Evolutionary conservation across 108 stramenopile genomes (phyloP).

Genomic region (Thalassiosira profunda): DNA sequence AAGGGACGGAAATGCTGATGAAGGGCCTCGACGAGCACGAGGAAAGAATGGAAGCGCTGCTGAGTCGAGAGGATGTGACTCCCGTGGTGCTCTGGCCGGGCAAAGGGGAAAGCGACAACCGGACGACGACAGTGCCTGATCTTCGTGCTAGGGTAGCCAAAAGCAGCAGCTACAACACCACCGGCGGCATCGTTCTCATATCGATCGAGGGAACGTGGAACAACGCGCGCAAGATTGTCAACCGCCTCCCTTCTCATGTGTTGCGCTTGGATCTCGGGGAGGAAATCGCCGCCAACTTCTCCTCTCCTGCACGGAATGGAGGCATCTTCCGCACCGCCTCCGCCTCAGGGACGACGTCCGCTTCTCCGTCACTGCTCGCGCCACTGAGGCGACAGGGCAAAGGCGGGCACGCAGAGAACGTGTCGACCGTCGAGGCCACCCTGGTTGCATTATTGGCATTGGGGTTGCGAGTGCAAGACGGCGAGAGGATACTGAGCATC

Average conservation of each 20-base stretch:
- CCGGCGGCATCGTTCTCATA: conserved; percentile 21
- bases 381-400: conserved; percentile 49
- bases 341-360: background rate
- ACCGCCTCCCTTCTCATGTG: conserved; percentile 41
- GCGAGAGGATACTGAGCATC: conserved; percentile 8
- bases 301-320: conserved; percentile 2
- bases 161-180: background rate
- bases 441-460: conserved; percentile 30
- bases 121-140: background rate
- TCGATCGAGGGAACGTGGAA: conserved; percentile 60
- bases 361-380: conserved; percentile 25
- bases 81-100: conserved; percentile 57
- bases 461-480: conserved; percentile 26
- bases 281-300: conserved; percentile 16
- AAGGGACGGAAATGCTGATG: conserved; percentile 48
- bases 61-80: conserved; percentile 11
- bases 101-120: conserved; percentile 3
- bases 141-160: background rate
- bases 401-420: conserved; percentile 14
- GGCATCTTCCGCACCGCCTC: conserved; percentile 1
- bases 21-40: conserved; percentile 57
- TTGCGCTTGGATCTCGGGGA: conserved; percentile 37
- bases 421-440: conserved; percentile 38
- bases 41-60: conserved; percentile 11
- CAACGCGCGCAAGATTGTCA: conserved; percentile 56